Evolutionary conservation across 805 yeast genomes (phyloP), one percentile per base, ranked within the genome.

Genomic region (Isabelozyma gotoi): DNA sequence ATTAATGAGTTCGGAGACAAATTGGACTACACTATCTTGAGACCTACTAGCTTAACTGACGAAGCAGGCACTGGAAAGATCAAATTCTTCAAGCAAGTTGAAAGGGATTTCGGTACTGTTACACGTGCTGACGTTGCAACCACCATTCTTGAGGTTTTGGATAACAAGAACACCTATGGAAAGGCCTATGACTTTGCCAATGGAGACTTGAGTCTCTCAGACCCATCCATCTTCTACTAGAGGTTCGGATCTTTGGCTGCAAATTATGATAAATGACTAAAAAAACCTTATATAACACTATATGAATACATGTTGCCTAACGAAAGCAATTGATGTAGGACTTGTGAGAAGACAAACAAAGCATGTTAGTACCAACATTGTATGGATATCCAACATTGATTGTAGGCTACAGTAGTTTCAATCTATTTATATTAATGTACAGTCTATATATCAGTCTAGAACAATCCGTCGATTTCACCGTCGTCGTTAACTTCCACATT

Each of bases 381-480:
- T n/a, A n/a, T n/a, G n/a, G n/a, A n/a, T n/a, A n/a, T n/a, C n/a
- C n/a, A n/a, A n/a, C n/a, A n/a, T n/a, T n/a, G n/a, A n/a, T n/a
- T n/a, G n/a, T n/a, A n/a, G n/a, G n/a, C 29, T 24, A 24, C 29
- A 24, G 12, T 24, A 24, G 12, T 4, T 5, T 24, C 29, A 24
- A 10, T 10, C 12, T 10, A 35, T 35, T 11, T 35, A 7, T 35
- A 19, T 35, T 12, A 18, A 35, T 16, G n/a, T 18, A 35, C 14
- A 14, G 38, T 12, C 24, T 35, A n/a, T 34, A n/a, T n/a, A n/a
- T n/a, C n/a, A 24, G 11, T 39, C 50, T 74, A 91, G 63, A 91
- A 91, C 63, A 91, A 76, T 21, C 98, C 98, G 56, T 89, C 96
- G 54, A 92, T 91, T 60, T 90, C 90, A 45, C 98, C 99, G 24